Evolutionary conservation across 2,329 filamentous ascomycete genomes (phyloP).

Genomic region (Trichoderma atrobrunneum): DNA sequence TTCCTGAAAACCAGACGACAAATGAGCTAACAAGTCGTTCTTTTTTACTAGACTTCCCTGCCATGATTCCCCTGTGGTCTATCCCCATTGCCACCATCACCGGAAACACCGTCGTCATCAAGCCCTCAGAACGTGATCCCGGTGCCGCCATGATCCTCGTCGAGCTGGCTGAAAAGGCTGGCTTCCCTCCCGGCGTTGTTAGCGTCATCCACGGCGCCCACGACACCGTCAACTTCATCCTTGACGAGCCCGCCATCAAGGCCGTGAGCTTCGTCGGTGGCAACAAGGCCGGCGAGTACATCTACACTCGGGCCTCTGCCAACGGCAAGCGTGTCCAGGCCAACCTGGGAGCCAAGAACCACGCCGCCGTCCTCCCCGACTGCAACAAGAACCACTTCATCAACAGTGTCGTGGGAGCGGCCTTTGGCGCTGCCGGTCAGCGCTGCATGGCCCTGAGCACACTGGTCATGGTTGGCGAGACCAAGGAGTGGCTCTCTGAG

Average conservation of each 20-base stretch:
- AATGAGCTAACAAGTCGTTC: slow-evolving; percentile 17
- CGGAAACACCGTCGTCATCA: slow-evolving; percentile 80
- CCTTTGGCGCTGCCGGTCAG: slow-evolving; percentile 82
- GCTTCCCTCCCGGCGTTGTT: slow-evolving; percentile 77
- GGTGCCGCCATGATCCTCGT: slow-evolving; percentile 83
- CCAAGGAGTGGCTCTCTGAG: slow-evolving; percentile 77
- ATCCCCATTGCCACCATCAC: slow-evolving; percentile 82
- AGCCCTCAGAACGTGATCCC: slow-evolving; percentile 82
- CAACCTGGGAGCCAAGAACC: slow-evolving; percentile 86
- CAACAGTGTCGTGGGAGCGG: slow-evolving; percentile 79
- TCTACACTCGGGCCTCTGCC: slow-evolving; percentile 72
- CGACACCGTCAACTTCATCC: slow-evolving; percentile 79
- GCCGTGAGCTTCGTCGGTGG: slow-evolving; percentile 82
- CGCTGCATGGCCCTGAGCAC: slow-evolving; percentile 85
- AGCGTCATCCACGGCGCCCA: slow-evolving; percentile 81
- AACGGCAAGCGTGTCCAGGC: slow-evolving; percentile 88
- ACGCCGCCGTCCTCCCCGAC: slow-evolving; percentile 79
- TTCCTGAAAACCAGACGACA: background rate
- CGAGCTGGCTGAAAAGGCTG: slow-evolving; percentile 74
- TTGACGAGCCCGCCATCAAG: slow-evolving; percentile 82
- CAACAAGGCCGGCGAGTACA: slow-evolving; percentile 88
- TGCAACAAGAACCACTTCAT: slow-evolving; percentile 88
- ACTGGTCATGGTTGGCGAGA: slow-evolving; percentile 79
- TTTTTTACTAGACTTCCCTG: slow-evolving; percentile 66
- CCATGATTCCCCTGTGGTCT: slow-evolving; percentile 91